Percentiles rank a stretch among this genome's conserved stretches.
phyloP scores from a whole-genome alignment of 2,329 filamentous ascomycete genomes.

The Periconia digitata region DNA sequence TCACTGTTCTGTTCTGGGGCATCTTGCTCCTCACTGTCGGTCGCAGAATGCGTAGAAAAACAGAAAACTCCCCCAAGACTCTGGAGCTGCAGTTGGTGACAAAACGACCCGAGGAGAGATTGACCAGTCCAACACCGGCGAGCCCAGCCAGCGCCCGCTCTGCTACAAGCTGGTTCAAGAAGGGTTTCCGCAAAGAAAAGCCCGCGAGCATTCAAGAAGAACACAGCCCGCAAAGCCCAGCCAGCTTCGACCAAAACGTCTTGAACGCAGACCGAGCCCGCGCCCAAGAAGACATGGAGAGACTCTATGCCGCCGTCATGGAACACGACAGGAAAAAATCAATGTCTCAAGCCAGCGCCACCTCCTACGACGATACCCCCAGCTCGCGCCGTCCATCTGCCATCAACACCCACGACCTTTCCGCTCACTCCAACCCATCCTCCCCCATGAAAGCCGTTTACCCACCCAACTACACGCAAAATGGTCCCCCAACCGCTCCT shows the following conservation, averaged over 20 bases:
- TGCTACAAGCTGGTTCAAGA: slow-evolving; percentile 36
- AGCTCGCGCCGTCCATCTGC: slow-evolving; percentile 21
- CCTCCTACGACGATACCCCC: slow-evolving; percentile 19
- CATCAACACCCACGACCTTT: slow-evolving; percentile 31
- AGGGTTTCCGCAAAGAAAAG: slow-evolving; percentile 30
- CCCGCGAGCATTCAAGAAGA: slow-evolving; percentile 18
- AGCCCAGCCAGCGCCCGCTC: slow-evolving; percentile 36
- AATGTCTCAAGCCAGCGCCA: slow-evolving; percentile 28
- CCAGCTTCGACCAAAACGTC: slow-evolving; percentile 74
- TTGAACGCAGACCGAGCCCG: slow-evolving; percentile 73
- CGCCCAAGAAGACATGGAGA: slow-evolving; percentile 81
- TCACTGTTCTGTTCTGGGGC: slow-evolving; percentile 74
- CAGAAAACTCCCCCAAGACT: slow-evolving; percentile 54
- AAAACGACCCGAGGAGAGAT: slow-evolving; percentile 22
- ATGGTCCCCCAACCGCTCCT: slow-evolving; percentile 27
- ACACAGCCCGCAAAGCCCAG: slow-evolving; percentile 59
- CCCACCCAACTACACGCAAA: slow-evolving; percentile 41
- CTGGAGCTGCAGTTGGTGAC: slow-evolving; percentile 62
- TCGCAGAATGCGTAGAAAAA: slow-evolving; percentile 46
- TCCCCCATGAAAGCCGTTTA: slow-evolving; percentile 53
- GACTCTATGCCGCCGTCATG: slow-evolving; percentile 89
- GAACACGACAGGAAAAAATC: slow-evolving; percentile 70
- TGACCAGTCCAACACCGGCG: slow-evolving; percentile 18
- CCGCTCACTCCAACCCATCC: slow-evolving; percentile 34
- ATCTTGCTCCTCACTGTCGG: slow-evolving; percentile 55